Evolutionary conservation across 73 alveolate species (phyloP).

Genomic region (Strombidium stylifer): DNA sequence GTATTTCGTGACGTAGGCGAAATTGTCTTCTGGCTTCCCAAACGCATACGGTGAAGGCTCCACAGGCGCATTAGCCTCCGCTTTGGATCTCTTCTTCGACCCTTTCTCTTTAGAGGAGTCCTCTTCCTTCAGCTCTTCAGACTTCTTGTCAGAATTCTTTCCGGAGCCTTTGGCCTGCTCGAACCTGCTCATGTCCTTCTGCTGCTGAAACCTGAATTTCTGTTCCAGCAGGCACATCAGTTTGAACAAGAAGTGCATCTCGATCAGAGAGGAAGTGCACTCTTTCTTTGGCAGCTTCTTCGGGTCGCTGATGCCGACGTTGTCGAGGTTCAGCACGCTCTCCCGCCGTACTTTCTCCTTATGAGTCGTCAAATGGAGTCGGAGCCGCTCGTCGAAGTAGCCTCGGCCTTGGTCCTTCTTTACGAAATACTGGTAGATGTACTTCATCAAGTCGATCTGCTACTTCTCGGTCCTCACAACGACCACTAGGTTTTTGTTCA

Average conservation of each 20-base stretch:
- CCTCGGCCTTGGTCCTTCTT: slow-evolving; percentile 2
- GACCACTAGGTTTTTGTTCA: slow-evolving; percentile 6
- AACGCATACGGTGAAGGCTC: no score
- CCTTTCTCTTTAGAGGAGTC: neutral
- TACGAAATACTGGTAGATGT: slow-evolving; percentile 1
- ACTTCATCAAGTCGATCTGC: slow-evolving; percentile 7
- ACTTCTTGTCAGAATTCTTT: neutral
- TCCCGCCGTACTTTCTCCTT: slow-evolving; percentile 3
- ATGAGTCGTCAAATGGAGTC: slow-evolving; percentile 1
- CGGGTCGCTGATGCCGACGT: no score
- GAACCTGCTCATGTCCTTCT: neutral
- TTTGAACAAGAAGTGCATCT: neutral
- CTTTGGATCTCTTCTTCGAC: neutral
- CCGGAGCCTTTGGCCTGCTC: neutral
- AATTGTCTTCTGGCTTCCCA: no score
- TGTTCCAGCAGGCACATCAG: slow-evolving; percentile 10
- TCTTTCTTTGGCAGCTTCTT: no score
- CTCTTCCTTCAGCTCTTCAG: neutral
- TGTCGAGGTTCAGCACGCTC: neutral
- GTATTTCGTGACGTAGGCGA: no score
- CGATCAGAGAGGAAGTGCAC: slow-evolving; percentile 1
- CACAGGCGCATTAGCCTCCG: no score
- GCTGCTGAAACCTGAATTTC: neutral
- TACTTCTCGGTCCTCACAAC: slow-evolving; percentile 1
- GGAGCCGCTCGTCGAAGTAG: slow-evolving; percentile 10